phyloP scores from a whole-genome alignment of 495 filamentous ascomycete genomes.

The Podospora australis region DNA sequence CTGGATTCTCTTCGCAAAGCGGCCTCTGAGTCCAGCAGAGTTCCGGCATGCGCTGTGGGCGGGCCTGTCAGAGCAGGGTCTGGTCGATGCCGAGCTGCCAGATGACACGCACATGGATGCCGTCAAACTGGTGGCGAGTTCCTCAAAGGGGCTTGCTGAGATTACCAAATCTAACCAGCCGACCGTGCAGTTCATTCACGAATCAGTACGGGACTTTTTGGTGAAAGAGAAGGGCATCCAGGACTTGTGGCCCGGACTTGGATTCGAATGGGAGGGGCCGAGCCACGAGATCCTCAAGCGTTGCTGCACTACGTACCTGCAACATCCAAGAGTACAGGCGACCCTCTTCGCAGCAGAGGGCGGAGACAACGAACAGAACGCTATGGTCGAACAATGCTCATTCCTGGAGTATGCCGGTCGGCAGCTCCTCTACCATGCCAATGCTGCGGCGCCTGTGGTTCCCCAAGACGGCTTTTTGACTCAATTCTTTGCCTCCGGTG shows the following conservation, averaged over 20 bases:
- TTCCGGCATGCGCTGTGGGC: slow-evolving; percentile 33
- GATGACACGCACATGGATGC: slow-evolving; percentile 6
- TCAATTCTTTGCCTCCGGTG: slow-evolving; percentile 2
- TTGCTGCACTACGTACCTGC: slow-evolving; percentile 29
- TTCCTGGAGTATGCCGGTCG: slow-evolving; percentile 16
- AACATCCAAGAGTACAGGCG: slow-evolving; percentile 17
- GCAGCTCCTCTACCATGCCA: slow-evolving; percentile 15
- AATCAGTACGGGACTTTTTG: slow-evolving; percentile 37
- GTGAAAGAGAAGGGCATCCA: slow-evolving; percentile 26
- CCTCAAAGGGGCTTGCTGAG: slow-evolving; percentile 35
- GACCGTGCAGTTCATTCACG: slow-evolving; percentile 38
- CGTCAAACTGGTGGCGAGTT: slow-evolving; percentile 23
- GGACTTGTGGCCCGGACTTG: slow-evolving; percentile 29
- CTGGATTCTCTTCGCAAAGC: slow-evolving; percentile 33
- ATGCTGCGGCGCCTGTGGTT: slow-evolving; percentile 12
- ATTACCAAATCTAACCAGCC: slow-evolving; percentile 20
- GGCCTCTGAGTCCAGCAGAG: slow-evolving; percentile 27
- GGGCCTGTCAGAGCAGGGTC: slow-evolving; percentile 13
- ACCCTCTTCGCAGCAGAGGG: slow-evolving; percentile 13
- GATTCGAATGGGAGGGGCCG: slow-evolving; percentile 13
- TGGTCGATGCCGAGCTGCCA: slow-evolving; percentile 6
- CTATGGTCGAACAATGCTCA: slow-evolving; percentile 2
- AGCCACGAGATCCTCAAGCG: slow-evolving; percentile 33
- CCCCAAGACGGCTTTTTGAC: slow-evolving; percentile 5
- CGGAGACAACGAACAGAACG: neutral